Evolutionary conservation across 805 yeast species (phyloP).

Genomic region (Lachancea thermotolerans): DNA sequence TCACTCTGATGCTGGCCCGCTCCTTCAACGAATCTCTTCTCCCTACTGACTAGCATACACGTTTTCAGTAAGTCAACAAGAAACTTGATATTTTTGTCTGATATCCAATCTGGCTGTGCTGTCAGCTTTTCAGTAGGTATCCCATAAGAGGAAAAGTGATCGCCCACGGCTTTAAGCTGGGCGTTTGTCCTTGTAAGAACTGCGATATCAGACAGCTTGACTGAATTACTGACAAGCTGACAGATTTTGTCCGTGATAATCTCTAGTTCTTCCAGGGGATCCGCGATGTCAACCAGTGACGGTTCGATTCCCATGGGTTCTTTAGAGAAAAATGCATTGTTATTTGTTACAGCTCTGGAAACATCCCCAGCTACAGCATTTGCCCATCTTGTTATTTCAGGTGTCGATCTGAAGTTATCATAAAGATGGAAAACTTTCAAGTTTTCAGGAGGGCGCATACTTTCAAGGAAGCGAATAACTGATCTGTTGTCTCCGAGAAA

Average conservation of each 20-base stretch:
- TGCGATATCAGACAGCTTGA: conserved; percentile 38
- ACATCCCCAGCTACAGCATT: conserved; percentile 14
- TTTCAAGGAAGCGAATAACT: conserved; percentile 25
- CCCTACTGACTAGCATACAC: conserved; percentile 10
- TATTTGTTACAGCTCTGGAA: no score
- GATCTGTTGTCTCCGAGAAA: conserved; percentile 50
- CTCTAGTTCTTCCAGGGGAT: conserved; percentile 19
- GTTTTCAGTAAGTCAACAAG: conserved; percentile 46
- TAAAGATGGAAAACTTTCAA: conserved; percentile 32
- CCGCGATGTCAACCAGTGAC: conserved; percentile 6
- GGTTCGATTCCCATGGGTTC: conserved; percentile 14
- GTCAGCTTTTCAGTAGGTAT: conserved; percentile 40
- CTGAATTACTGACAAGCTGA: conserved; percentile 21
- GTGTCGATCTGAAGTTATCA: conserved; percentile 57
- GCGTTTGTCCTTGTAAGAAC: conserved; percentile 47
- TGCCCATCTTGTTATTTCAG: conserved; percentile 46
- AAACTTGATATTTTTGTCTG: conserved; percentile 31
- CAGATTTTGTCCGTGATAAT: conserved; percentile 19
- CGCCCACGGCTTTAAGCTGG: conserved; percentile 37
- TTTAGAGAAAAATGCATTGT: no score
- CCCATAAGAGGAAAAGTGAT: conserved; percentile 36
- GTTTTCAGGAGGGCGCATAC: conserved; percentile 11
- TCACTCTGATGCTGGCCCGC: conserved; percentile 17
- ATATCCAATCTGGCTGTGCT: conserved; percentile 46
- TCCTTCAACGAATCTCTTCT: background rate